Conservation (phyloP, 202 grass and related monocot species). For the Musa balbisiana region DNA sequence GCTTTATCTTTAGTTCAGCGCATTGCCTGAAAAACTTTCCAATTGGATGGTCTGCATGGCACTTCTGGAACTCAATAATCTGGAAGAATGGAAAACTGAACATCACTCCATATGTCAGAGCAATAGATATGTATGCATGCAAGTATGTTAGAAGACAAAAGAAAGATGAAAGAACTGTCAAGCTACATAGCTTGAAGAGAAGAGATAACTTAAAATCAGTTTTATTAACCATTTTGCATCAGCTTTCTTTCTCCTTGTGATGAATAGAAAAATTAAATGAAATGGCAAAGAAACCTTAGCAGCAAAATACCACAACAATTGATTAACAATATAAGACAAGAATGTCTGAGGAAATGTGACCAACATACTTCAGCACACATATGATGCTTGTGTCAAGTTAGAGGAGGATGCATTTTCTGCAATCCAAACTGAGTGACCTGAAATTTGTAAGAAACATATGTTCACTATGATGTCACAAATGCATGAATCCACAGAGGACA, state of each 20-base stretch:
- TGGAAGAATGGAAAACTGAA: slow-evolving; percentile 16
- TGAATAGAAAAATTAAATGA: too few species aligned
- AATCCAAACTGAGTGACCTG: neutral
- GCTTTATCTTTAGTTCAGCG: slow-evolving; percentile 90
- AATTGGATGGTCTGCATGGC: slow-evolving; percentile 64
- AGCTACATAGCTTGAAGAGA: neutral
- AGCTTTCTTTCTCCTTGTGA: too few species aligned
- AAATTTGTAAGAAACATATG: neutral
- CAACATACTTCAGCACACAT: slow-evolving; percentile 77
- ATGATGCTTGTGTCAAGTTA: slow-evolving; percentile 73
- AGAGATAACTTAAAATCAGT: too few species aligned
- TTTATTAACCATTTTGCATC: too few species aligned
- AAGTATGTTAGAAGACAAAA: neutral
- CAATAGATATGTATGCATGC: too few species aligned
- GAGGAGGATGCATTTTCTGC: slow-evolving; percentile 65
- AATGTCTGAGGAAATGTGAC: neutral
- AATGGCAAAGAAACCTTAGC: too few species aligned
- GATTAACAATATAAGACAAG: neutral
- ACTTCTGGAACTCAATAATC: slow-evolving; percentile 95
- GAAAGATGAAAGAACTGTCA: neutral
- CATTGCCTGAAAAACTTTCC: slow-evolving; percentile 89
- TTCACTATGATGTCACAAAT: neutral
- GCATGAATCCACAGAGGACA: neutral
- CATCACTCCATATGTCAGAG: neutral
- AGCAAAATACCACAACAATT: too few species aligned